Evolutionary conservation across 164 flowering plant genomes (phyloP).

Genomic region (Sedum album): DNA sequence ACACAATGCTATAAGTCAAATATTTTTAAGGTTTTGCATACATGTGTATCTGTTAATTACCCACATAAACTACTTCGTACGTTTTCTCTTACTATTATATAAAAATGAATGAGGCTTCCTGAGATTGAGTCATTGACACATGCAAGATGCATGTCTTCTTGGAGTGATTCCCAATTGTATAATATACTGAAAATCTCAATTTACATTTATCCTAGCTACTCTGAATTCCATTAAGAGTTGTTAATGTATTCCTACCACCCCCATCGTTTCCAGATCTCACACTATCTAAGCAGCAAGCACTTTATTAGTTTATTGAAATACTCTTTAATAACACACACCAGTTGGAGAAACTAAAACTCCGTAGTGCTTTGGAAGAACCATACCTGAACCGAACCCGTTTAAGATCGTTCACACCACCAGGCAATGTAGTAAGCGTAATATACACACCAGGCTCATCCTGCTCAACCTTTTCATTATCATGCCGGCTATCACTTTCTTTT

Average conservation of each 20-base stretch:
- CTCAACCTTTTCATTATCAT: conserved; percentile 84
- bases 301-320: background rate
- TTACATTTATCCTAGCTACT: background rate
- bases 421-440: conserved; percentile 76
- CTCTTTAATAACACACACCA: background rate
- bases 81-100: background rate
- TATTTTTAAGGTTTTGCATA: background rate
- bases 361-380: background rate
- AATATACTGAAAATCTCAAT: background rate
- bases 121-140: no score
- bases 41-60: background rate
- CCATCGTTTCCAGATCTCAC: background rate
- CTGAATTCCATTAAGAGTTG: background rate
- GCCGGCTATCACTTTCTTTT: conserved; percentile 49
- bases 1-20: background rate
- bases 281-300: background rate
- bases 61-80: background rate
- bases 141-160: no score
- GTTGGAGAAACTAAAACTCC: background rate
- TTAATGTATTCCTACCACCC: background rate
- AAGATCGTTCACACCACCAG: conserved; percentile 78
- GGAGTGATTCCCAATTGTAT: no score
- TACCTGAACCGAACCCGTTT: conserved; percentile 98
- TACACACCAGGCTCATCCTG: conserved; percentile 98
- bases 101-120: no score